Conservation (phyloP, 2,329 filamentous ascomycete species). For the Bipolaris zeicola region DNA sequence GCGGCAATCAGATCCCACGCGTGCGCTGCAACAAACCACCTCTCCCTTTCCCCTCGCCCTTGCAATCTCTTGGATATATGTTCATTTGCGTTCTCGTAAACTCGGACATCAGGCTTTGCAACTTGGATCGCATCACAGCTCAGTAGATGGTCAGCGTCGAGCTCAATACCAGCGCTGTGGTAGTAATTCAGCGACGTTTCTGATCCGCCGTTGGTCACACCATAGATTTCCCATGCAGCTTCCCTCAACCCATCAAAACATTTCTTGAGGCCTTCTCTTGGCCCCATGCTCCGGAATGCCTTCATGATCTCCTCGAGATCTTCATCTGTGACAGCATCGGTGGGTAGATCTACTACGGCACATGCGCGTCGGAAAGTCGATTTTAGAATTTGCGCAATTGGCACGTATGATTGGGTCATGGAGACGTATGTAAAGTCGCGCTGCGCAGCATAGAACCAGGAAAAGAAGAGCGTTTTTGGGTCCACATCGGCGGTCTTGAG, state of each 20-base stretch:
- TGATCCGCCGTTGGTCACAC: constrained; percentile 30
- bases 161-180: constrained; percentile 21
- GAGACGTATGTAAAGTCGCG: constrained; percentile 35
- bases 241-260: constrained; percentile 29
- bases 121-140: constrained; percentile 28
- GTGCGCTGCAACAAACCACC: constrained; percentile 38
- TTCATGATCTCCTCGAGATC: constrained; percentile 27
- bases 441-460: constrained; percentile 37
- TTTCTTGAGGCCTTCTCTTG: constrained; percentile 26
- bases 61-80: constrained; percentile 16
- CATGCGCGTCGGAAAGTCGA: constrained; percentile 30
- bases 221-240: constrained; percentile 29
- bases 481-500: constrained; percentile 20
- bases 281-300: constrained; percentile 29
- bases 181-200: constrained; percentile 28
- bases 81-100: constrained; percentile 28
- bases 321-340: constrained; percentile 23
- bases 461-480: constrained; percentile 33
- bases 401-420: constrained; percentile 24
- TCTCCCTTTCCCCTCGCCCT: constrained; percentile 15
- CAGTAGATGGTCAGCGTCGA: constrained; percentile 26
- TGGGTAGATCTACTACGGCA: constrained; percentile 24
- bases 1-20: constrained; percentile 33
- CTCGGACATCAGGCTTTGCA: constrained; percentile 29
- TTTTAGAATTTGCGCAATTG: constrained; percentile 29